phyloP scores from a whole-genome alignment of 2,329 filamentous ascomycete species.

The Diaporthe helianthi region DNA sequence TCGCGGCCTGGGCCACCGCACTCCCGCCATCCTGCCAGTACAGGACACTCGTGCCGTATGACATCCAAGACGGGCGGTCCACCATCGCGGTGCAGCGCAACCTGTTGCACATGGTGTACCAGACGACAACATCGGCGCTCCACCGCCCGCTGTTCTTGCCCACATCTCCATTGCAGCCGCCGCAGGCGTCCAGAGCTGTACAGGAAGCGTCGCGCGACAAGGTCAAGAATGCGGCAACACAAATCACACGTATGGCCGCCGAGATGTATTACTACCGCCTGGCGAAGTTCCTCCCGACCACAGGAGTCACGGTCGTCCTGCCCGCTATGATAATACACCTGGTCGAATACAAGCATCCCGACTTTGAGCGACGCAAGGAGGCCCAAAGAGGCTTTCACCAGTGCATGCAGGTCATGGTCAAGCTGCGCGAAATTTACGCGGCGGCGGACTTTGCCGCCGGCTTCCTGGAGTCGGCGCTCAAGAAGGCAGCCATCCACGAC shows the following conservation, averaged over 20 bases:
- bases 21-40: conserved; percentile 78
- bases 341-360: conserved; percentile 86
- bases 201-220: conserved; percentile 84
- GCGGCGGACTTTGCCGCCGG: conserved; percentile 96
- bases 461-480: conserved; percentile 90
- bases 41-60: conserved; percentile 58
- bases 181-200: conserved; percentile 67
- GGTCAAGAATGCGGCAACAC: conserved; percentile 81
- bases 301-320: conserved; percentile 87
- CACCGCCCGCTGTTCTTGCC: conserved; percentile 92
- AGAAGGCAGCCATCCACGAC: conserved; percentile 79
- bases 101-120: conserved; percentile 92
- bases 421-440: conserved; percentile 86
- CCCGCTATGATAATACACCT: conserved; percentile 95
- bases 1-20: conserved; percentile 77
- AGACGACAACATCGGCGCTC: conserved; percentile 87
- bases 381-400: conserved; percentile 84
- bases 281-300: conserved; percentile 83
- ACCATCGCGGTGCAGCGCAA: conserved; percentile 76
- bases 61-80: conserved; percentile 65
- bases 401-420: conserved; percentile 91
- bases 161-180: conserved; percentile 63
- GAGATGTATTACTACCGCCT: conserved; percentile 76
- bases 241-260: conserved; percentile 84
- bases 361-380: conserved; percentile 72